A percentile compares a stretch with the other conserved stretches of the same genome.
phyloP scores from a whole-genome alignment of 305 asterid species.

The Fraxinus platypoda region DNA sequence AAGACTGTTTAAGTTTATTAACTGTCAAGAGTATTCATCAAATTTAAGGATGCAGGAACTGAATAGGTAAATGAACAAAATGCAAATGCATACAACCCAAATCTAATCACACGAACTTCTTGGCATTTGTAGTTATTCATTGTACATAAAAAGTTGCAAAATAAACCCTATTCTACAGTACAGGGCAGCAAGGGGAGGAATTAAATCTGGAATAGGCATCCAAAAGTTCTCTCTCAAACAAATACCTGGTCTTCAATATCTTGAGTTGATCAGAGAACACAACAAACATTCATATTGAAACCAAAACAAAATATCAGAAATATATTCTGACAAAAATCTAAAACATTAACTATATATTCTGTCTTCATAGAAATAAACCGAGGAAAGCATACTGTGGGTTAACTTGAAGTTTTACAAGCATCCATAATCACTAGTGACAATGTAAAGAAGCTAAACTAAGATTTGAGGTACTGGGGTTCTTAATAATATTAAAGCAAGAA shows the following conservation, averaged over 20 bases:
- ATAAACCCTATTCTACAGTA: not conserved
- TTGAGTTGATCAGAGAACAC: not conserved
- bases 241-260: not conserved
- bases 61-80: not conserved
- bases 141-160: not conserved
- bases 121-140: not conserved
- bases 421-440: not conserved
- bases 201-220: not conserved
- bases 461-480: not conserved
- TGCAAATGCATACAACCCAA: not conserved
- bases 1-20: not conserved
- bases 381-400: not conserved
- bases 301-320: not conserved
- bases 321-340: not conserved
- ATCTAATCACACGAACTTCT: not conserved
- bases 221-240: conserved; percentile 1
- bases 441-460: not conserved
- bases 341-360: not conserved
- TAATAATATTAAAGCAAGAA: not conserved
- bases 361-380: not conserved
- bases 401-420: not conserved
- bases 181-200: not conserved
- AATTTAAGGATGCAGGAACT: not conserved
- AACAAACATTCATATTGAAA: not conserved
- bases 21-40: not conserved